Evolutionary conservation across 1,139 yeast species (phyloP).

Genomic region (Geotrichum carabidarum): DNA sequence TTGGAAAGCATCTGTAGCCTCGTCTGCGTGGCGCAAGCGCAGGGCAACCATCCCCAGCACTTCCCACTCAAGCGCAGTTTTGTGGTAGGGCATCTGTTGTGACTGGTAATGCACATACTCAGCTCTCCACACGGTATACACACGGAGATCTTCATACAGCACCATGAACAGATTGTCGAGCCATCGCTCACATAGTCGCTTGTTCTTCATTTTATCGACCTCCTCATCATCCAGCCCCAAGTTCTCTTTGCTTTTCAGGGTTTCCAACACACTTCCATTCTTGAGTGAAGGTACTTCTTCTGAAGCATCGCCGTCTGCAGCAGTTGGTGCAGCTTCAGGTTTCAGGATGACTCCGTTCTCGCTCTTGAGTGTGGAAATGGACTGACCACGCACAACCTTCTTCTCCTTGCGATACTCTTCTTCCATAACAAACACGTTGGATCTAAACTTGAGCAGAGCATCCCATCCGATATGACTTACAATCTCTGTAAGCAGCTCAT

Average conservation of each 20-base stretch:
- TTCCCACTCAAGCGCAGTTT: slow-evolving; percentile 91
- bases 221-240: slow-evolving; percentile 9
- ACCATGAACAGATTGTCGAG: slow-evolving; percentile 82
- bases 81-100: slow-evolving; percentile 67
- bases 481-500: slow-evolving; percentile 68
- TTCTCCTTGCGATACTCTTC: slow-evolving; percentile 57
- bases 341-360: slow-evolving; percentile 18
- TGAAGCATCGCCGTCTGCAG: slow-evolving; percentile 11
- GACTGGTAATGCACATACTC: slow-evolving; percentile 76
- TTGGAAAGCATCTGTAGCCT: slow-evolving; percentile 73
- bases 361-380: slow-evolving; percentile 21
- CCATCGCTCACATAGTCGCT: slow-evolving; percentile 93
- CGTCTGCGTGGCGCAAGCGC: slow-evolving; percentile 71
- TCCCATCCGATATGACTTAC: slow-evolving; percentile 83
- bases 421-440: slow-evolving; percentile 91
- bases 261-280: background rate
- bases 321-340: slow-evolving; percentile 20
- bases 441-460: slow-evolving; percentile 67
- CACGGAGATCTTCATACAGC: slow-evolving; percentile 80
- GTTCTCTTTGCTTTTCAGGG: background rate
- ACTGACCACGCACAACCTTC: slow-evolving; percentile 27
- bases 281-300: background rate
- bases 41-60: slow-evolving; percentile 76
- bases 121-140: slow-evolving; percentile 87
- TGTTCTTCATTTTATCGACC: slow-evolving; percentile 46